A percentile compares a stretch with the other conserved stretches of the same genome.
These are phyloP conservation scores for Aspergillus sclerotioniger DNA, from an alignment of 495 filamentous ascomycete species.

Conservation along the genomic window DNA sequence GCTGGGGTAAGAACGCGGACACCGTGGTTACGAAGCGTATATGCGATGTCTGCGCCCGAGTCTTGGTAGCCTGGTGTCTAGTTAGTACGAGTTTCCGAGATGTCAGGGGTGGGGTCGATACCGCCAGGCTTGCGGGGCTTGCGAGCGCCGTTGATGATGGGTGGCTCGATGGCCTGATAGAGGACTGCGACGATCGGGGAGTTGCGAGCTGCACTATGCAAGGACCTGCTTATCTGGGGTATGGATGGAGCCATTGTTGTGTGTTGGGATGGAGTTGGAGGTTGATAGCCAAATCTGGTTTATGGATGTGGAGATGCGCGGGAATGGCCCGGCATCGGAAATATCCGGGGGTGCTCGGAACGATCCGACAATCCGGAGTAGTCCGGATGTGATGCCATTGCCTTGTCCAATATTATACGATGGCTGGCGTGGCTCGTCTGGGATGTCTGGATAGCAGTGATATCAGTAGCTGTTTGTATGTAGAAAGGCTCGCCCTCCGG, in stretches of 20 bases:
- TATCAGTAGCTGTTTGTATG: too few species aligned
- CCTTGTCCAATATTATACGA: too few species aligned
- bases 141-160: conserved; percentile 27
- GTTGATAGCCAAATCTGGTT: not conserved
- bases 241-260: not conserved
- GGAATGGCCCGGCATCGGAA: not conserved
- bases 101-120: conserved; percentile 7
- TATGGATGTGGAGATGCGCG: not conserved
- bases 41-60: conserved; percentile 38
- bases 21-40: conserved; percentile 23
- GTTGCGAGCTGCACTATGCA: not conserved
- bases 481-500: too few species aligned
- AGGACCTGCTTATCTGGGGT: not conserved
- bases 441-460: too few species aligned
- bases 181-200: conserved; percentile 24
- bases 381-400: not conserved
- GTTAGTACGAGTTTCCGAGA: not conserved
- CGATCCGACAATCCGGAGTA: not conserved
- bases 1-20: conserved; percentile 23
- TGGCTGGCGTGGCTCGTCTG: too few species aligned
- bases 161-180: conserved; percentile 30
- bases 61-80: conserved; percentile 34
- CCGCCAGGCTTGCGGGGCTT: conserved; percentile 34
- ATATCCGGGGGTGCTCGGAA: not conserved
- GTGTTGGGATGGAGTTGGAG: not conserved